phyloP scores from a whole-genome alignment of 2,329 filamentous ascomycete genomes.

The Ceratocystiopsis minuta region DNA sequence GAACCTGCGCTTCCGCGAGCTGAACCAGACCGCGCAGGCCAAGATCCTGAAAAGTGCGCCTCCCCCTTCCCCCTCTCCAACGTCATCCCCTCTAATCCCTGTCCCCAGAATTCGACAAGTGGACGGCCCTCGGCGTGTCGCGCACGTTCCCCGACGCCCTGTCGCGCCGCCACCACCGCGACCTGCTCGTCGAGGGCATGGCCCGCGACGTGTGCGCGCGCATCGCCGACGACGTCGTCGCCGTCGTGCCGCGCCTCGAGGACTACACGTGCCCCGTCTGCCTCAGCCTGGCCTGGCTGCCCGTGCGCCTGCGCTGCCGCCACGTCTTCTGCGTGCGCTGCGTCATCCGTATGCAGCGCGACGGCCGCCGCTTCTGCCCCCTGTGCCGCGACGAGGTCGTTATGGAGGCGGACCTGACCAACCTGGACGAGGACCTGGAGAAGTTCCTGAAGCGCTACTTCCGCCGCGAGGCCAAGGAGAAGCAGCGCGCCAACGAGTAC shows the following conservation, averaged over 20 bases:
- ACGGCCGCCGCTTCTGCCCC: conserved; percentile 50
- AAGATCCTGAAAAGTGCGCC: conserved; percentile 71
- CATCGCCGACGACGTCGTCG: conserved; percentile 53
- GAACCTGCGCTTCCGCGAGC: conserved; percentile 66
- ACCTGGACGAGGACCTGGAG: conserved; percentile 50
- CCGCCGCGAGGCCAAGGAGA: conserved; percentile 48
- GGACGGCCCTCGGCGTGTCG: conserved; percentile 54
- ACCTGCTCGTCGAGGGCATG: conserved; percentile 48
- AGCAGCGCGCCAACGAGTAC: conserved; percentile 53
- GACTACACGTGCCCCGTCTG: conserved; percentile 75
- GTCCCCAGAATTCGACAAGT: conserved; percentile 61
- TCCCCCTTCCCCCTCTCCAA: no score
- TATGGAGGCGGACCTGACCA: conserved; percentile 49
- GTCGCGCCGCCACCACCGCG: conserved; percentile 31
- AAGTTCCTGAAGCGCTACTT: conserved; percentile 62
- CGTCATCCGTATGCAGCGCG: conserved; percentile 60
- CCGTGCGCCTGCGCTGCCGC: conserved; percentile 55
- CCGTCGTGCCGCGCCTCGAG: conserved; percentile 61
- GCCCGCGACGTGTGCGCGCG: conserved; percentile 60
- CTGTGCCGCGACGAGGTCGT: conserved; percentile 58
- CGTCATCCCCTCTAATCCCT: neutral
- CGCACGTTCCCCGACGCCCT: conserved; percentile 42
- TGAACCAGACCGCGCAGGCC: conserved; percentile 57
- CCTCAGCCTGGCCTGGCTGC: conserved; percentile 61
- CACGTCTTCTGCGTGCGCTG: conserved; percentile 77